These are phyloP conservation scores for Xanthoconium purpureum DNA, from an alignment of 768 basidiomycete species.

Conservation along the genomic window DNA sequence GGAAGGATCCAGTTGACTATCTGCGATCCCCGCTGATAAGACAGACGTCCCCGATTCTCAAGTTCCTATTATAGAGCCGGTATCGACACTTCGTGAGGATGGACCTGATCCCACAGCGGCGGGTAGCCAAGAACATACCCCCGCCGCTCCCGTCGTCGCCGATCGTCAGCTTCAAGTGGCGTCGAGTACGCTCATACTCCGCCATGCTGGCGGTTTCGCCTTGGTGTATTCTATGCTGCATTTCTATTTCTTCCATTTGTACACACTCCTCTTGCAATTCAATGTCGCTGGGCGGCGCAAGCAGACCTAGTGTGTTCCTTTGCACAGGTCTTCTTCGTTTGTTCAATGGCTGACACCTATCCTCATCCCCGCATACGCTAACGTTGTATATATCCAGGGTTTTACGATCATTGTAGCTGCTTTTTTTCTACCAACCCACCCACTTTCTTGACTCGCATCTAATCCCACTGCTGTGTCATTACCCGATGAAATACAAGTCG, in stretches of 20 bases:
- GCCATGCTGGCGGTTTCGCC: constrained; percentile 35
- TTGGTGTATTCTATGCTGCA: constrained; percentile 41
- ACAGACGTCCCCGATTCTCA: constrained; percentile 14
- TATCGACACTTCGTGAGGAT: constrained; percentile 20
- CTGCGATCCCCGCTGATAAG: constrained; percentile 19
- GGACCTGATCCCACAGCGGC: constrained; percentile 15
- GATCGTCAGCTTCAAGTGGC: constrained; percentile 26
- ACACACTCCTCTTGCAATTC: constrained; percentile 40
- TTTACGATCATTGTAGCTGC: constrained; percentile 26
- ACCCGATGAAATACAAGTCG: constrained; percentile 14
- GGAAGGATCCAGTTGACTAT: constrained; percentile 32
- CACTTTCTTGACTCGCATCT: constrained; percentile 30
- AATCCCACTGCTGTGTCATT: constrained; percentile 27
- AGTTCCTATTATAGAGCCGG: constrained; percentile 28
- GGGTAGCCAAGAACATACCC: constrained; percentile 22
- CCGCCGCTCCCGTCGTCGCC: constrained; percentile 14
- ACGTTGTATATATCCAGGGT: constrained; percentile 31
- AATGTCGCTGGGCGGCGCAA: constrained; percentile 28
- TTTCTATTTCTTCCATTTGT: constrained; percentile 44
- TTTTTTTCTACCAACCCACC: constrained; percentile 8
- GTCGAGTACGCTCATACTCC: constrained; percentile 26
- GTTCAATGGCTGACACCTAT: constrained; percentile 3
- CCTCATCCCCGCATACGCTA: constrained; percentile 22
- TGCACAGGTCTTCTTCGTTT: constrained; percentile 6
- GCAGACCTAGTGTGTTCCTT: constrained; percentile 24